A percentile compares a stretch with the other conserved stretches of the same genome.
These are phyloP conservation scores for Babjeviella inositovora DNA, from an alignment of 805 yeast species.

Conservation along the genomic window DNA sequence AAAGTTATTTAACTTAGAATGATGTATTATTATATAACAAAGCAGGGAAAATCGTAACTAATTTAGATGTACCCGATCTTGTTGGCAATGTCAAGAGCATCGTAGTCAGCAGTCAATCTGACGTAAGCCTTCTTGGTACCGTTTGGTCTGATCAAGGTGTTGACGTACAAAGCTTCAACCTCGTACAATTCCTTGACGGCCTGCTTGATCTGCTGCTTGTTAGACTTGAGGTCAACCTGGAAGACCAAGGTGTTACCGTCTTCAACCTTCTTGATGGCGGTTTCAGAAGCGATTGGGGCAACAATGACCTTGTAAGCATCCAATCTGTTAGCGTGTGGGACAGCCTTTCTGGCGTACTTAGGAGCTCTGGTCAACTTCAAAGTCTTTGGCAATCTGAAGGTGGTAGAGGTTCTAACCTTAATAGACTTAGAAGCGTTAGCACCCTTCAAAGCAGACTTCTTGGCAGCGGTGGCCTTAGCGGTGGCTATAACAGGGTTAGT, in stretches of 20 bases:
- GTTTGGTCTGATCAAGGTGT: slow-evolving; percentile 97
- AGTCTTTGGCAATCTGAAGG: slow-evolving; percentile 97
- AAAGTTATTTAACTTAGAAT: neutral
- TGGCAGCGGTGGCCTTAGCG: slow-evolving; percentile 89
- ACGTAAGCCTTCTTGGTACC: slow-evolving; percentile 99
- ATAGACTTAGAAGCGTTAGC: slow-evolving; percentile 77
- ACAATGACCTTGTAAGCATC: slow-evolving; percentile 92
- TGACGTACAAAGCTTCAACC: slow-evolving; percentile 85
- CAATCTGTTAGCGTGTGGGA: slow-evolving; percentile 94
- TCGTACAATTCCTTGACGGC: slow-evolving; percentile 98
- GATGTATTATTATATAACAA: neutral
- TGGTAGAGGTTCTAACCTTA: slow-evolving; percentile 88
- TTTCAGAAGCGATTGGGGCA: slow-evolving; percentile 93
- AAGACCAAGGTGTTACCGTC: slow-evolving; percentile 98
- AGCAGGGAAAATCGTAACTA: slow-evolving; percentile 2
- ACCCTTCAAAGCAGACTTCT: slow-evolving; percentile 98
- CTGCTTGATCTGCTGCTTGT: slow-evolving; percentile 96
- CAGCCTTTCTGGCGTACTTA: slow-evolving; percentile 88
- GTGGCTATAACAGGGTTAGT: too few species aligned
- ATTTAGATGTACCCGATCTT: slow-evolving; percentile 95
- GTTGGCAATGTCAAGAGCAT: slow-evolving; percentile 99
- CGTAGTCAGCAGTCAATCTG: slow-evolving; percentile 97
- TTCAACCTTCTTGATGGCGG: slow-evolving; percentile 99
- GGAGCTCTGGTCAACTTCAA: slow-evolving; percentile 88
- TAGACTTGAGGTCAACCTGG: slow-evolving; percentile 94